Evolutionary conservation across 1,284 basidiomycete species (phyloP), one percentile per base, ranked within the genome.

Genomic region (Ceratobasidium papillatum): DNA sequence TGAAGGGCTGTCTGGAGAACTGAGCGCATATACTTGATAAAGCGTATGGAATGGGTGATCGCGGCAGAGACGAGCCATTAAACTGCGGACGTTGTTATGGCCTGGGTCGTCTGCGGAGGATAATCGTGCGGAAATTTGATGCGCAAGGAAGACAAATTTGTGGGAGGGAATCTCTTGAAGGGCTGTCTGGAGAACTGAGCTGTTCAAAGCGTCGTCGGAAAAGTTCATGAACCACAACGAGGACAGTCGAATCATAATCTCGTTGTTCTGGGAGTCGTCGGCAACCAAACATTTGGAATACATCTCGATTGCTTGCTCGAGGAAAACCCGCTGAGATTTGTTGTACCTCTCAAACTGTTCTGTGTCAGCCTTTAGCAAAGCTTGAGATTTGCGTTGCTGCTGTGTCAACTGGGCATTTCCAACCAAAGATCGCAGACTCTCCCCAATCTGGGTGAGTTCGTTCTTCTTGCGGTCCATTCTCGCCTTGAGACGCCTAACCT

Each of bases 41-140:
- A 98, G 83, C 77, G 90, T 92, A 80, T 99, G 98, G 83, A 95
- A 99, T 0, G 97, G 96, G 81, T 99, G 98, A 71, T 99, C 94
- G 64, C 83, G 82, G 78, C 92, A 93, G 86, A 99, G 92, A 11
- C 92, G 88, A 0, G 88, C 75, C 22, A 99, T 85, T 22, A 98
- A 83, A 0, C 78, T 81, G 74, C 90, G 89, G 8, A 99, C 84
- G 73, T 86, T 88, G 14, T 82, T 79, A 79, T 96, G 94, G 77
- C 90, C 77, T 5, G 79, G 80, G 7, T 79, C 79, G 0, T 82
- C 78, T 22, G 81, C 77, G n/a, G 77, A 77, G 38, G 90, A 89
- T 25, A 99, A 85, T 3, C 96, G 89, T 25, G 97, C 95, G 0
- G 95, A 91, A 7, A 99, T 88, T 83, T 99, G 97, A 81, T 96